These are phyloP conservation scores for Penicillium sp. DNA, from an alignment of 2,329 filamentous ascomycete genomes.

Conservation along the genomic window DNA sequence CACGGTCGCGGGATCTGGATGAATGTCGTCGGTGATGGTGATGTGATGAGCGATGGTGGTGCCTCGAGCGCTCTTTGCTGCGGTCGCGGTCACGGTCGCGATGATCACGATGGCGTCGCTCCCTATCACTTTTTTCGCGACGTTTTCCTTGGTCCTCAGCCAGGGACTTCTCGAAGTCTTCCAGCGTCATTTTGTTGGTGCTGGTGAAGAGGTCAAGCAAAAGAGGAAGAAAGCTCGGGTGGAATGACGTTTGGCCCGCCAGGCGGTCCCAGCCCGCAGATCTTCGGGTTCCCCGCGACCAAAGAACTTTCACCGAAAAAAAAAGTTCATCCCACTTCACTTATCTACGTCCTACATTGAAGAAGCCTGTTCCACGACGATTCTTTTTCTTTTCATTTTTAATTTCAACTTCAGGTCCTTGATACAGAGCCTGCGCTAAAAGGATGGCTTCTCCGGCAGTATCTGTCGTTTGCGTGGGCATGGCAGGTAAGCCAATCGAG, in stretches of 20 bases:
- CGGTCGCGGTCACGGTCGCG: slow-evolving; percentile 42
- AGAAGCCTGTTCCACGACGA: neutral
- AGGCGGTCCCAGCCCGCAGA: slow-evolving; percentile 35
- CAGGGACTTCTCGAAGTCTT: slow-evolving; percentile 79
- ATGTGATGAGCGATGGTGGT: slow-evolving; percentile 33
- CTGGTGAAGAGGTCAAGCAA: slow-evolving; percentile 7
- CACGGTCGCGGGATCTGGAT: slow-evolving; percentile 42
- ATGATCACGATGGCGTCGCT: slow-evolving; percentile 37
- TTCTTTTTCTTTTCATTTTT: too few relatives aligned
- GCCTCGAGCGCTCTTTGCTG: slow-evolving; percentile 45
- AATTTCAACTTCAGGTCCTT: neutral
- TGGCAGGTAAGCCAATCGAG: slow-evolving; percentile 71
- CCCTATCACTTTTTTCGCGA: slow-evolving; percentile 42
- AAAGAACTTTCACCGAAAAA: slow-evolving; percentile 27
- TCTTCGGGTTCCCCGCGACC: slow-evolving; percentile 34
- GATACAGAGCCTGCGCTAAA: slow-evolving; percentile 15
- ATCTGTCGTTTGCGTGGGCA: slow-evolving; percentile 91
- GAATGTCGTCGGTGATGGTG: slow-evolving; percentile 52
- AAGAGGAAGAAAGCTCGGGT: slow-evolving; percentile 25
- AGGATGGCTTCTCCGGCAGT: slow-evolving; percentile 64
- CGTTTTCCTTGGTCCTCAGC: slow-evolving; percentile 59
- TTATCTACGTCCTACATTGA: neutral
- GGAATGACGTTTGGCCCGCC: slow-evolving; percentile 40
- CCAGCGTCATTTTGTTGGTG: slow-evolving; percentile 56
- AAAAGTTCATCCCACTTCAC: slow-evolving; percentile 21